Base-by-base conservation (phyloP, 768 basidiomycete species). In the Termitomyces bulborhizus region DNA sequence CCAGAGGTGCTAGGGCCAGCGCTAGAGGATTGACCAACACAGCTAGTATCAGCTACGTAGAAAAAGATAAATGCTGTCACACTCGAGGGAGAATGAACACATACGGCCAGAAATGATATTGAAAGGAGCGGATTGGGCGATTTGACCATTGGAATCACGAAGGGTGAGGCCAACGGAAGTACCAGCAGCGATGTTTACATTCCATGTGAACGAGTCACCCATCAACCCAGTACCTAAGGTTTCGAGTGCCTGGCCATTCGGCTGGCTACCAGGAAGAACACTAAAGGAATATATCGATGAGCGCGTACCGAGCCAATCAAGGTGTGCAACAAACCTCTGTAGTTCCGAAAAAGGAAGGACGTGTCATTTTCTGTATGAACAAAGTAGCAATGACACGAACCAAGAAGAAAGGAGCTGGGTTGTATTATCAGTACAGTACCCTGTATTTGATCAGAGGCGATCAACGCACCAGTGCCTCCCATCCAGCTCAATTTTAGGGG, bases 381-480 rank as follows among this genome's bases (percentile, higher is more conserved):
- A 15, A 29, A 32, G 40, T 26, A 56, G 36, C 5, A 44, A 7
- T 27, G 36, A 37, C 11, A 76, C 85, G 51, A 68, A 89, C 88
- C 76, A 88, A 60, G 62, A 71, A 80, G 76, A 77, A 89, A 34
- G 87, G 85, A 36, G 69, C 86, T 89, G 53, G 7, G n/a, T 51
- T 50, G 50, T 48, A 18, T 36, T 3, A 42, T 63, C 57, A 68
- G 53, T 9, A 54, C 9, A 68, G 53, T 9, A 54, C 9, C 29
- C 43, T 34, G 45, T 51, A 31, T 4, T 24, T 16, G 1, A 37
- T 16, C 1, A 8, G 34, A 16, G 4, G 13, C 13, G 1, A 32
- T 34, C 11, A 52, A 73, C 84, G 57, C 63, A 86, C 86, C 18
- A 9, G 57, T 63, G 68, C 87, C 86, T 58, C 80, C 82, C n/a